A percentile compares a stretch with the other conserved stretches of the same genome.
Evolutionary conservation across 129 eudicot species (phyloP).

Genomic region (Logfia minima): DNA sequence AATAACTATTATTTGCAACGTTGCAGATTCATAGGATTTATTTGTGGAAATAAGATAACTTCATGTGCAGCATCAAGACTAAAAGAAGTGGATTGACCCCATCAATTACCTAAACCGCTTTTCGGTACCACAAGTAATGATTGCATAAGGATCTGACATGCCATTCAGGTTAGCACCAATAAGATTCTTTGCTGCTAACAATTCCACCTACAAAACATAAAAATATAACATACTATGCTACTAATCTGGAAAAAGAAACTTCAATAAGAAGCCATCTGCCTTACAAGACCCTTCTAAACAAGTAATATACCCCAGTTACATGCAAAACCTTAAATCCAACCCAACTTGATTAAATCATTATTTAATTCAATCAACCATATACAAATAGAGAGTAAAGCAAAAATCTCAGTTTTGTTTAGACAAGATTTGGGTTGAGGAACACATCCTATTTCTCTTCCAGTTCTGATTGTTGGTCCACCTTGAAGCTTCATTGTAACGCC

Average conservation of each 20-base stretch:
- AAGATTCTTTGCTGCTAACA: conserved; percentile 93
- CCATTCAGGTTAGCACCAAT: conserved; percentile 93
- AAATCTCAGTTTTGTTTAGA: background rate
- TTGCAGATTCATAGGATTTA: conserved; percentile 13
- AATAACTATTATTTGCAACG: background rate
- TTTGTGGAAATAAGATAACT: conserved; percentile 4
- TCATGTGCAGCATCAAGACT: conserved; percentile 11
- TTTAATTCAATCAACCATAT: background rate
- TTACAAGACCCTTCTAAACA: conserved; percentile 1
- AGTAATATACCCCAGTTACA: conserved; percentile 16
- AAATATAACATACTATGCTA: background rate
- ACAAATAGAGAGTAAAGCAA: conserved; percentile 1
- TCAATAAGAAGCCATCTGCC: conserved; percentile 12
- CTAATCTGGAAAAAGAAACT: background rate
- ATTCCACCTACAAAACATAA: conserved; percentile 57
- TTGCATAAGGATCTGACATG: conserved; percentile 98
- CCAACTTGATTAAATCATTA: background rate
- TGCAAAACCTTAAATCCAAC: background rate
- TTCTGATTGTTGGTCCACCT: background rate
- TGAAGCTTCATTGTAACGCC: background rate
- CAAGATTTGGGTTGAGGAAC: background rate
- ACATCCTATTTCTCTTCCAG: background rate
- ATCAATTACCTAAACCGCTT: conserved; percentile 86
- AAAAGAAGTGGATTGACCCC: background rate
- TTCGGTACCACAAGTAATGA: conserved; percentile 92